Evolutionary conservation across 2,329 filamentous ascomycete genomes (phyloP), one percentile per base, ranked within the genome.

Genomic region (Coniochaeta sp.): DNA sequence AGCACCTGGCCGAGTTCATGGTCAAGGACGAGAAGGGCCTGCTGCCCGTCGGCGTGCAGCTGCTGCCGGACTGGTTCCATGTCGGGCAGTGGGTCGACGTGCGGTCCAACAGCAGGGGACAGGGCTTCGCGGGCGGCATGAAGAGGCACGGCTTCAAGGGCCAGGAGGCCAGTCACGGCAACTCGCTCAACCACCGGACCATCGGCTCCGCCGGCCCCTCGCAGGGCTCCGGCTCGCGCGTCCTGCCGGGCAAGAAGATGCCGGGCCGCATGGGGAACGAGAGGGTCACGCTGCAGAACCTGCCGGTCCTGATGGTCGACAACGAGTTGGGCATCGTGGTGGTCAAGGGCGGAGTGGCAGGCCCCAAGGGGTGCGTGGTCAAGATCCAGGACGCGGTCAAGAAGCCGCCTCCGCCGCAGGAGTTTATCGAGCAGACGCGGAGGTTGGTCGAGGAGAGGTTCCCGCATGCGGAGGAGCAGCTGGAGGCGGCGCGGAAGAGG

Each of bases 211-310:
- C 89, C 8, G 95, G 95, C 73, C 91, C 89, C 62, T 90, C 89
- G 67, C 95, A 99, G 76, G 95, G 95, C 65, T 88, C 89, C 72
- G 95, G 95, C 77, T 96, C 91, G 64, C 86, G 95, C 76, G 93
- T 99, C 26, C 79, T 92, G 71, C 95, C 95, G 0, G 95, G 95
- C 62, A 99, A 99, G 85, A 95, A 92, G 78, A 99, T 99, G 95
- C 86, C 95, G 3, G 95, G 95, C 60, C 86, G 91, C 62, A 98
- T 99, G 95, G 95, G 95, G 64, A 90, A 89, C 65, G 84, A 96
- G 74, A 86, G 85, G 66, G 89, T 92, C 60, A 99, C 95, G 56
- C 83, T 95, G 61, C 93, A 97, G 81, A 97, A 96, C 76, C 78
- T 98, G 67, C 90, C 89, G 76, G 87, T 99, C 59, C 77, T 99